Evolutionary conservation across 176 grass and related monocot genomes (phyloP), one percentile per base, ranked within the genome.

Genomic region (Raddia distichophylla): DNA sequence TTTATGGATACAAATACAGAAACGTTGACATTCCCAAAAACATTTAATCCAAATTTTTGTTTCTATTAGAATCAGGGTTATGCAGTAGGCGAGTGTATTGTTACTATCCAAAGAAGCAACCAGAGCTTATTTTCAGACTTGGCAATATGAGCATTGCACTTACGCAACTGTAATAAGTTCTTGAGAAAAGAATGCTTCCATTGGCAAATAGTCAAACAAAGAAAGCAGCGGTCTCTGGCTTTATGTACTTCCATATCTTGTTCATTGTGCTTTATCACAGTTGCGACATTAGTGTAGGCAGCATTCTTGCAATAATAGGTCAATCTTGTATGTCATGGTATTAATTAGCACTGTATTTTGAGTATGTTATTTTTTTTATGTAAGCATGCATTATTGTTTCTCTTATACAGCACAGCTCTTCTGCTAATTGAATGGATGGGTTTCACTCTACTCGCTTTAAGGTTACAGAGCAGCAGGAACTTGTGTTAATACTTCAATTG

Each of bases 71-170:
- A 16, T 49, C 6, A 50, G 45, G n/a, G 5, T 49, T 70, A 50
- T 70, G 67, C 45, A 15, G 6, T 0, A 70, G n/a, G 45, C 49
- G 2, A 70, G 47, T 70, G n/a, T 32, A 49, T 48, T 69, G 20
- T 69, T 68, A 69, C 22, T 69, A 70, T 70, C 67, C 20, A 49
- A 45, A 49, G 45, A 47, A 13, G 44, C n/a, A n/a, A n/a, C n/a
- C n/a, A n/a, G n/a, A n/a, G n/a, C n/a, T n/a, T n/a, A n/a, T n/a
- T n/a, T n/a, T n/a, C n/a, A n/a, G n/a, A n/a, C n/a, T n/a, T n/a
- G n/a, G n/a, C n/a, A n/a, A n/a, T n/a, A n/a, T n/a, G n/a, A n/a
- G n/a, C n/a, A n/a, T n/a, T n/a, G n/a, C n/a, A n/a, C n/a, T n/a
- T n/a, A n/a, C n/a, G n/a, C n/a, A n/a, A n/a, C n/a, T n/a, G n/a